Conservation (phyloP, 2,329 filamentous ascomycete species). For the Leptoxyphium fumago region DNA sequence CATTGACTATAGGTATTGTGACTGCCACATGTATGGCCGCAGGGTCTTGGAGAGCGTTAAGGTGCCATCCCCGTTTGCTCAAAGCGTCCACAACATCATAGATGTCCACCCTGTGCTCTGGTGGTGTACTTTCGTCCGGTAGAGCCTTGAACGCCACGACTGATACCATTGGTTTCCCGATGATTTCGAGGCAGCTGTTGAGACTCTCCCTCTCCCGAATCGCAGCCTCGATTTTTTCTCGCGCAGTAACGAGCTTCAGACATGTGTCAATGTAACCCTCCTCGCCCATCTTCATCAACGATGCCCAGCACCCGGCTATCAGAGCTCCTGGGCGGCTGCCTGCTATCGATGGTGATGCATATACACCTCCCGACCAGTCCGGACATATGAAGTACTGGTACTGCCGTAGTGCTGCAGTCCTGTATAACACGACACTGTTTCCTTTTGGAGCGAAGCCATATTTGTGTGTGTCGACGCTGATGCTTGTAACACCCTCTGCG, state of each 20-base stretch:
- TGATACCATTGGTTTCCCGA: conserved; percentile 76
- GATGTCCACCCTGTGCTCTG: conserved; percentile 56
- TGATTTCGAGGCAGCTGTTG: conserved; percentile 56
- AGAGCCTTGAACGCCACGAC: conserved; percentile 74
- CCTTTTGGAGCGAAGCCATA: conserved; percentile 98
- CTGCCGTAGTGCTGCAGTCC: conserved; percentile 57
- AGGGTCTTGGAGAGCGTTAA: conserved; percentile 85
- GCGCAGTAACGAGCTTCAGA: conserved; percentile 70
- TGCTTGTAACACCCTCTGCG: conserved; percentile 83
- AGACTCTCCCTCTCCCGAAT: conserved; percentile 57
- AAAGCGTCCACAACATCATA: conserved; percentile 92
- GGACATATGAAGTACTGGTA: conserved; percentile 96
- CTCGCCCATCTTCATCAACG: conserved; percentile 77
- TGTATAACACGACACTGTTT: conserved; percentile 86
- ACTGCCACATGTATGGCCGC: conserved; percentile 90
- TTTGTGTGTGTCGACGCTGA: conserved; percentile 95
- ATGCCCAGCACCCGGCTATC: conserved; percentile 92
- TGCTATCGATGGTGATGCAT: conserved; percentile 82
- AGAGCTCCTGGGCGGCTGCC: conserved; percentile 84
- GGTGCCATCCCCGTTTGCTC: conserved; percentile 75
- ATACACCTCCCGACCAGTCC: conserved; percentile 91
- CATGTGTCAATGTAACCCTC: conserved; percentile 77
- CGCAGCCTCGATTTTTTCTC: conserved; percentile 66
- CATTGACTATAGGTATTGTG: conserved; percentile 70
- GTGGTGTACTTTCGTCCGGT: conserved; percentile 5